Evolutionary conservation across 2,329 filamentous ascomycete species (phyloP).

Genomic region (Xylaria sp.): DNA sequence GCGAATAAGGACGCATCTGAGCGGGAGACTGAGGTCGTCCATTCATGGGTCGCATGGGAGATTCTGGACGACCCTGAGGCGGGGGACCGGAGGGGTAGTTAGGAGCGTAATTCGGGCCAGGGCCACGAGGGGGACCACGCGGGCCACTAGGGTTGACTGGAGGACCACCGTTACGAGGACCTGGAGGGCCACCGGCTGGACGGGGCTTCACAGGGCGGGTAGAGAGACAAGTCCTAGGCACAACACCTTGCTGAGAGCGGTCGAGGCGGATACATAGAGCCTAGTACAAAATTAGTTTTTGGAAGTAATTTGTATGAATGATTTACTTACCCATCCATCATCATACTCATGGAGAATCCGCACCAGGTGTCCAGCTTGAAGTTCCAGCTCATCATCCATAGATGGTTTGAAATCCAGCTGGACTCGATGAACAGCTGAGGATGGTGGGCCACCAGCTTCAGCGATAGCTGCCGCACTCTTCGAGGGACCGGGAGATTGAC

Average conservation of each 20-base stretch:
- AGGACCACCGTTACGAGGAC: slow-evolving; percentile 57
- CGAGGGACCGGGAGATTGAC: slow-evolving; percentile 57
- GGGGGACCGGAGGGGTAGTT: slow-evolving; percentile 48
- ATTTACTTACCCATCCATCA: slow-evolving; percentile 87
- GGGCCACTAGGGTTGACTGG: slow-evolving; percentile 59
- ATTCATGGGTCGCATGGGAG: slow-evolving; percentile 49
- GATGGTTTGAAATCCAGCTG: slow-evolving; percentile 94
- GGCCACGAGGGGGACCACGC: slow-evolving; percentile 46
- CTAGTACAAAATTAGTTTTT: slow-evolving; percentile 56
- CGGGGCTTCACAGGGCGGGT: slow-evolving; percentile 91
- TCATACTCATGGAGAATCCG: slow-evolving; percentile 95
- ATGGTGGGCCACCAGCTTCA: slow-evolving; percentile 67
- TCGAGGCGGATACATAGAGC: slow-evolving; percentile 92
- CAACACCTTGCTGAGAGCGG: slow-evolving; percentile 90
- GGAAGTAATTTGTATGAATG: neutral
- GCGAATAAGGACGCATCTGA: slow-evolving; percentile 48
- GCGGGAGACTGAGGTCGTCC: slow-evolving; percentile 48
- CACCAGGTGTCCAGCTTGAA: slow-evolving; percentile 84
- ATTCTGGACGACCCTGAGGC: slow-evolving; percentile 50
- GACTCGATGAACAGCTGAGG: slow-evolving; percentile 83
- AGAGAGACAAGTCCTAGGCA: slow-evolving; percentile 91
- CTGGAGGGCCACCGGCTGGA: slow-evolving; percentile 59
- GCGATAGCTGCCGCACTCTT: slow-evolving; percentile 68
- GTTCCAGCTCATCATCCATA: slow-evolving; percentile 88
- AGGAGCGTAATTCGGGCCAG: slow-evolving; percentile 50